A percentile compares a stretch with the other conserved stretches of the same genome.
These are phyloP conservation scores for Eucalyptus shirleyi DNA, from an alignment of 345 rosid species.

Conservation along the genomic window DNA sequence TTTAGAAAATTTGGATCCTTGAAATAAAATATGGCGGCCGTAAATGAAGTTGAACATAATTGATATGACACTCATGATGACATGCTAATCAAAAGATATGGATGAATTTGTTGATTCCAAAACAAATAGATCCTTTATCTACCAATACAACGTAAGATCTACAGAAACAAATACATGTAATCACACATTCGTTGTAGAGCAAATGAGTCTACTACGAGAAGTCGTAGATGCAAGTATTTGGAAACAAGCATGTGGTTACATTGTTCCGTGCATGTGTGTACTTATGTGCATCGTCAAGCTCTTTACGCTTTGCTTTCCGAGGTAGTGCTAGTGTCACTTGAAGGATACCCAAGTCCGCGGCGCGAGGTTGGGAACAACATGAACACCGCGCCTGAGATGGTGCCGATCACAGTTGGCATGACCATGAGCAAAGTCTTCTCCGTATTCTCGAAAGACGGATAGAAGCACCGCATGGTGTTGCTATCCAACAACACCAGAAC, in stretches of 20 bases:
- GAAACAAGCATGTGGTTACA: not conserved
- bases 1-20: not conserved
- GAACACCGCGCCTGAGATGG: conserved; percentile 31
- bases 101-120: not conserved
- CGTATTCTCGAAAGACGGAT: conserved; percentile 38
- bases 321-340: not conserved
- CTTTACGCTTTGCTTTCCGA: not conserved
- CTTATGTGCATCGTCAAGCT: not conserved
- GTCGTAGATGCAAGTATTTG: not conserved
- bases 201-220: not conserved
- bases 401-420: conserved; percentile 60
- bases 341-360: conserved; percentile 67
- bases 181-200: not conserved
- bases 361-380: conserved; percentile 57
- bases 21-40: not conserved
- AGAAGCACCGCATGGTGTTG: conserved; percentile 50
- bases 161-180: not conserved
- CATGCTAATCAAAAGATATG: not conserved
- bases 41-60: not conserved
- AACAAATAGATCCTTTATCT: not conserved
- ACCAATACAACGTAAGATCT: not conserved
- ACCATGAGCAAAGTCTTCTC: conserved; percentile 43
- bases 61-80: not conserved
- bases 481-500: conserved; percentile 44
- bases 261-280: not conserved